Evolutionary conservation across 768 basidiomycete genomes (phyloP), one percentile per base, ranked within the genome.

Genomic region (Scleroderma bovista): DNA sequence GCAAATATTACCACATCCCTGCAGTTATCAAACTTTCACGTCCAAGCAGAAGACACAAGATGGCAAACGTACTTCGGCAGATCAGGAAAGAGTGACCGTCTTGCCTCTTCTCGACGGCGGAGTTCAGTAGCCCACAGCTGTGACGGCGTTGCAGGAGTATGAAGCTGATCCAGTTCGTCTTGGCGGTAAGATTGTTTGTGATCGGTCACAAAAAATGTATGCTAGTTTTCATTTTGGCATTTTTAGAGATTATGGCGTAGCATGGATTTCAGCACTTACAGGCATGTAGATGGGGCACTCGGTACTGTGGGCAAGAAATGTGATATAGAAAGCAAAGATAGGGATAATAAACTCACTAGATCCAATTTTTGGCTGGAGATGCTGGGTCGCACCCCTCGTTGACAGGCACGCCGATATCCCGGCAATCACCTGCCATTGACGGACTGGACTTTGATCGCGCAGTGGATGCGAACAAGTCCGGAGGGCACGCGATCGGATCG

Each of bases 201-300:
- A 51, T 78, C 77, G 6, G 75, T 74, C 29, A 70, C 74, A 48
- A 78, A 76, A 54, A 72, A 76, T 13, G 73, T 69, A 57, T 76
- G 72, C 75, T 76, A 49, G 20, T 24, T 24, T 8, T 29, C 13
- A 11, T 24, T 43, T 15, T 7, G 31, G 3, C 44, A 13, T 45
- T 8, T 23, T 58, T 13, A 59, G 44, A 22, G 26, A 22, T 20
- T 24, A 17, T n/a, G 34, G 29, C 4, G 16, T 46, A 19, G 34
- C 6, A 24, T n/a, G 26, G 22, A 12, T 8, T 34, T 9, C 12
- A 29, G 26, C 26, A 10, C 72, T 36, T 47, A 75, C 75, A 1
- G 75, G 75, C 70, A 76, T 72, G 50, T 75, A 75, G 11, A 76
- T 66, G 9, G 75, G 68, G 29, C 72, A 72, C 57, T 76, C 75